These are phyloP conservation scores for Rhizopus stolonifer DNA, from an alignment of 371 early-diverging fungal genomes.

Conservation along the genomic window DNA sequence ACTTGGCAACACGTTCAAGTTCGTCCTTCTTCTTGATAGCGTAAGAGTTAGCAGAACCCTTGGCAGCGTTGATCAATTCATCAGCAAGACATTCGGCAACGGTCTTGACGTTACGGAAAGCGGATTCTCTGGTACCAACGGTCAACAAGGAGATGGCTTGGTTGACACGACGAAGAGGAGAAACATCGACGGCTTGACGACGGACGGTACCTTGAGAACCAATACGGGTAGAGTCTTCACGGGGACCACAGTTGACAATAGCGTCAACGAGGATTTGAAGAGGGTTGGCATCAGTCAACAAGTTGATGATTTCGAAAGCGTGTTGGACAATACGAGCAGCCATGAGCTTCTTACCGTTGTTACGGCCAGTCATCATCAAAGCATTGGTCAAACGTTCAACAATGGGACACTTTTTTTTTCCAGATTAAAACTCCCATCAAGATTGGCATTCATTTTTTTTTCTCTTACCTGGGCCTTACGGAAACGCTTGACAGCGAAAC, in stretches of 20 bases:
- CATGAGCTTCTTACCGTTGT: no score
- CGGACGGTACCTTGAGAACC: constrained; percentile 98
- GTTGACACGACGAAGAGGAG: constrained; percentile 97
- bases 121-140: constrained; percentile 66
- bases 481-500: no score
- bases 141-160: constrained; percentile 93
- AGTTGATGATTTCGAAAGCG: constrained; percentile 97
- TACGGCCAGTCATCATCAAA: no score
- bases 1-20: constrained; percentile 69
- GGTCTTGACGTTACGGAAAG: constrained; percentile 75
- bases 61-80: no score
- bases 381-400: no score
- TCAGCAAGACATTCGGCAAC: constrained; percentile 51
- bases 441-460: no score
- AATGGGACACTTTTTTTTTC: constrained; percentile 77
- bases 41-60: no score
- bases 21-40: constrained; percentile 93
- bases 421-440: neutral
- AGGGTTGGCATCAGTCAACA: constrained; percentile 97
- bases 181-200: constrained; percentile 99
- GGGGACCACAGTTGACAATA: constrained; percentile 94
- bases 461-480: constrained; percentile 51
- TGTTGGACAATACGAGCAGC: no score
- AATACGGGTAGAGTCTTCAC: constrained; percentile 76
- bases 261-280: constrained; percentile 98